Percentiles rank a stretch among this genome's conserved stretches.
Conservation (phyloP, 2,329 filamentous ascomycete genomes). For the Teratosphaeria gauchensis region DNA sequence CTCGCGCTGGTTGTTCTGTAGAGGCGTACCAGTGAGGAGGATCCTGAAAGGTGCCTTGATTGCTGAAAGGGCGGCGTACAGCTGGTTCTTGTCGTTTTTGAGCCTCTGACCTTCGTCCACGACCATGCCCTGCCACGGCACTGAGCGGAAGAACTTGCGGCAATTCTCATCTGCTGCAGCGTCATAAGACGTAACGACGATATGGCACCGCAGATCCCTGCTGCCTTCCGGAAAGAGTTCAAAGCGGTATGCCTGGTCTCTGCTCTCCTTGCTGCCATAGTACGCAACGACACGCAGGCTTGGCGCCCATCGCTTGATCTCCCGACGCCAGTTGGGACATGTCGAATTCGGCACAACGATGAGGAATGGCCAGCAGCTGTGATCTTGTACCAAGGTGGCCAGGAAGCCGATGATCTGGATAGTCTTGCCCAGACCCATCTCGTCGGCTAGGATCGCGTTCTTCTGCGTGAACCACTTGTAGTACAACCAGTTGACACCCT, state of each 20-base stretch:
- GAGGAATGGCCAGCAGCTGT: slow-evolving; percentile 80
- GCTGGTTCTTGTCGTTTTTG: slow-evolving; percentile 79
- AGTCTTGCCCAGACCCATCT: slow-evolving; percentile 97
- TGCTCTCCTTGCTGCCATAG: slow-evolving; percentile 66
- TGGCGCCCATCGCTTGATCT: slow-evolving; percentile 90
- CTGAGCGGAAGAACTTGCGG: slow-evolving; percentile 53
- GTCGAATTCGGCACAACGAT: slow-evolving; percentile 92
- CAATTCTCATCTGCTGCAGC: slow-evolving; percentile 70
- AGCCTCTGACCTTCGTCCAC: slow-evolving; percentile 93
- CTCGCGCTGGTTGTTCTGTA: slow-evolving; percentile 93
- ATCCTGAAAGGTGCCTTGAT: slow-evolving; percentile 76
- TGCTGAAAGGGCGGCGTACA: slow-evolving; percentile 64
- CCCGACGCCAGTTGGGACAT: slow-evolving; percentile 93
- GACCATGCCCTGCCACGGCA: slow-evolving; percentile 79
- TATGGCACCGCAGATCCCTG: slow-evolving; percentile 69
- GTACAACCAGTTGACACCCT: slow-evolving; percentile 91
- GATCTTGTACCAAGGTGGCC: slow-evolving; percentile 52
- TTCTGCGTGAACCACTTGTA: slow-evolving; percentile 75
- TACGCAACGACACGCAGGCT: slow-evolving; percentile 82
- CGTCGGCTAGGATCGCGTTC: slow-evolving; percentile 87
- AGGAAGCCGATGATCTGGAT: slow-evolving; percentile 84
- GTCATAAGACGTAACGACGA: slow-evolving; percentile 93
- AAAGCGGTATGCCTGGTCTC: slow-evolving; percentile 67
- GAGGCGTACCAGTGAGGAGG: slow-evolving; percentile 75
- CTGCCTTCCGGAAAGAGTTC: slow-evolving; percentile 67